Percentiles rank a stretch among this genome's conserved stretches.
phyloP scores from a whole-genome alignment of 176 grass and related monocot genomes.

The Cenchrus fungigraminus region DNA sequence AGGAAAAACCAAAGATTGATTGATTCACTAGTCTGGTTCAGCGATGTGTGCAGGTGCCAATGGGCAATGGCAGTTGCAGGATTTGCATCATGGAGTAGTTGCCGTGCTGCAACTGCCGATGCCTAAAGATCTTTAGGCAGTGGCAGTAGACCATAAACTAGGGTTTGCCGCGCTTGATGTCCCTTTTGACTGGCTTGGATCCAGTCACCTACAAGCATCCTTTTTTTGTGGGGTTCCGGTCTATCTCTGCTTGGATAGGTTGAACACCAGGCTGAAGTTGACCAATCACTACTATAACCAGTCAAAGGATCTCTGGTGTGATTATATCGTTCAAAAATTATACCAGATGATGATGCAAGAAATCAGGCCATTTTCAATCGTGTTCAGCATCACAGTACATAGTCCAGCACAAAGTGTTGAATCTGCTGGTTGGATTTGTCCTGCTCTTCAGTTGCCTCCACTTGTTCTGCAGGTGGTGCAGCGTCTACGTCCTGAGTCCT shows the following conservation, averaged over 20 bases:
- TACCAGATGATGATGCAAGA: background rate
- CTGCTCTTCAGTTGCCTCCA: slow-evolving; percentile 10
- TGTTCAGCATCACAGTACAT: too few species aligned
- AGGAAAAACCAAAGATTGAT: background rate
- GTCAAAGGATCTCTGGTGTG: background rate
- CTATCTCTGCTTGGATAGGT: background rate
- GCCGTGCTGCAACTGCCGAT: slow-evolving; percentile 8
- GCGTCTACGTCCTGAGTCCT: slow-evolving; percentile 44
- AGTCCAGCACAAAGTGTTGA: too few species aligned
- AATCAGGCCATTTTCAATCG: too few species aligned
- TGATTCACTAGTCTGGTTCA: background rate
- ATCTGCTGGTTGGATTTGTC: slow-evolving; percentile 23
- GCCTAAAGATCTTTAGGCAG: slow-evolving; percentile 4
- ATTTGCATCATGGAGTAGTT: slow-evolving; percentile 43
- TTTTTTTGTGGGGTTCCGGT: slow-evolving; percentile 20
- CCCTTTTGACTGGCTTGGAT: slow-evolving; percentile 30
- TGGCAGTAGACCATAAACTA: background rate
- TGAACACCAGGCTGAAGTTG: background rate
- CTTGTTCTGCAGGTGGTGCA: background rate
- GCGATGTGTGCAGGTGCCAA: background rate
- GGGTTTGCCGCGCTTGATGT: background rate
- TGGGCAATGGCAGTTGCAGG: slow-evolving; percentile 28
- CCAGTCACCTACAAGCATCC: background rate
- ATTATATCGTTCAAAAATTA: background rate
- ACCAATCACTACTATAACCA: slow-evolving; percentile 3